Evolutionary conservation across 495 filamentous ascomycete species (phyloP).

Genomic region (Tuber microsphaerosporum): DNA sequence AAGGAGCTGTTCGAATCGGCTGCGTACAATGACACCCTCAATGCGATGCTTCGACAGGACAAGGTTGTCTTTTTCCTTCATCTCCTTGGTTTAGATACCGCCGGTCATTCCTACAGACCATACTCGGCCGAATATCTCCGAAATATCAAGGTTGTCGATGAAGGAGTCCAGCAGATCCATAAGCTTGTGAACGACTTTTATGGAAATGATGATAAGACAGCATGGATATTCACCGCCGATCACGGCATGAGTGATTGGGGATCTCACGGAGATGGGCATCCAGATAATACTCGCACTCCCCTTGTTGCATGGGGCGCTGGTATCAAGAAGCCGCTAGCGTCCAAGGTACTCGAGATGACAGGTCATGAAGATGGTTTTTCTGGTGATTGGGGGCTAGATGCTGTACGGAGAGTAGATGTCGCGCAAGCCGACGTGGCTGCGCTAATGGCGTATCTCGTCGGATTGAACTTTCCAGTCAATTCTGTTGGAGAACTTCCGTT

Average conservation of each 20-base stretch:
- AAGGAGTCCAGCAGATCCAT: conserved; percentile 75
- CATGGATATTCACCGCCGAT: conserved; percentile 95
- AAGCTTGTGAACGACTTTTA: conserved; percentile 84
- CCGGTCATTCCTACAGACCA: conserved; percentile 77
- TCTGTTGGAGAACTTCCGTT: conserved; percentile 92
- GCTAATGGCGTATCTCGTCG: conserved; percentile 92
- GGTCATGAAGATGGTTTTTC: conserved; percentile 94
- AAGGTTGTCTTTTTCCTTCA: conserved; percentile 95
- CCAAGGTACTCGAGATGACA: conserved; percentile 8
- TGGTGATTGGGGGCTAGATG: conserved; percentile 73
- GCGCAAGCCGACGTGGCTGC: conserved; percentile 91
- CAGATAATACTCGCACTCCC: conserved; percentile 92
- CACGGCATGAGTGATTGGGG: conserved; percentile 99
- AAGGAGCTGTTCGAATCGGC: conserved; percentile 78
- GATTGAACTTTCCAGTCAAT: conserved; percentile 87
- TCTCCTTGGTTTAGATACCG: conserved; percentile 90
- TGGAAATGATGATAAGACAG: conserved; percentile 71
- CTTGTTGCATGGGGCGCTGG: conserved; percentile 93
- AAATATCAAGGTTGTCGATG: conserved; percentile 90
- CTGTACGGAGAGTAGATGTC: conserved; percentile 80
- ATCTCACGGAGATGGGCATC: conserved; percentile 94
- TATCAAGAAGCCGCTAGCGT: conserved; percentile 59
- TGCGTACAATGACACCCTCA: conserved; percentile 64
- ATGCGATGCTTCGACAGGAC: conserved; percentile 67
- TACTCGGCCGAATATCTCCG: conserved; percentile 93